Conservation (phyloP, 352 stramenopile genomes). For the Globisporangium radiosum region DNA sequence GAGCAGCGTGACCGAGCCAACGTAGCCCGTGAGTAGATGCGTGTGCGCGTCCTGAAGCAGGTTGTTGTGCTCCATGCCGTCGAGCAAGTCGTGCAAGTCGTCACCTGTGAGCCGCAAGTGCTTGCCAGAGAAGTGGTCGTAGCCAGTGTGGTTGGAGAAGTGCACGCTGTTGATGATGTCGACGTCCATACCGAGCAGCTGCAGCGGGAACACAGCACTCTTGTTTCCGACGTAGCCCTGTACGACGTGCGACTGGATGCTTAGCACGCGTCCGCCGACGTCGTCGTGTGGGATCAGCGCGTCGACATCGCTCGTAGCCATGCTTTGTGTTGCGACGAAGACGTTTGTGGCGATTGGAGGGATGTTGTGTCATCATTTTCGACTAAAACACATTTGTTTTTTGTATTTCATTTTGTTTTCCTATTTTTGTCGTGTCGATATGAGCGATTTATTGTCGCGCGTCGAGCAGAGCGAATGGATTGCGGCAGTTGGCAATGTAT, state of each 20-base stretch:
- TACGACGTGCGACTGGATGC: slow-evolving; percentile 86
- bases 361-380: too few species aligned
- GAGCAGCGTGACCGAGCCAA: slow-evolving; percentile 62
- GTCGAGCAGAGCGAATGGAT: too few species aligned
- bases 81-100: slow-evolving; percentile 70
- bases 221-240: slow-evolving; percentile 87
- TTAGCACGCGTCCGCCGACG: slow-evolving; percentile 60
- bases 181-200: slow-evolving; percentile 80
- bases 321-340: too few species aligned
- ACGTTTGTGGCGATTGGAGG: too few species aligned
- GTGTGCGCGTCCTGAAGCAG: slow-evolving; percentile 64
- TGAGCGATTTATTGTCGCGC: too few species aligned
- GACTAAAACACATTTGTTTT: too few species aligned
- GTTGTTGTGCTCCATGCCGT: slow-evolving; percentile 69
- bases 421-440: too few species aligned
- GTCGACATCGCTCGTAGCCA: slow-evolving; percentile 1
- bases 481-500: too few species aligned
- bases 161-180: slow-evolving; percentile 87
- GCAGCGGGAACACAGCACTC: slow-evolving; percentile 78
- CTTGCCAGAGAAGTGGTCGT: slow-evolving; percentile 66
- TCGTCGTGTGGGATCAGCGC: slow-evolving; percentile 16
- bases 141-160: slow-evolving; percentile 86
- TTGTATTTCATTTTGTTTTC: too few species aligned
- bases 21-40: slow-evolving; percentile 80
- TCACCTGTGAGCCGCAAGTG: slow-evolving; percentile 63